phyloP scores from a whole-genome alignment of 495 filamentous ascomycete genomes.

The Sordaria brevicollis region DNA sequence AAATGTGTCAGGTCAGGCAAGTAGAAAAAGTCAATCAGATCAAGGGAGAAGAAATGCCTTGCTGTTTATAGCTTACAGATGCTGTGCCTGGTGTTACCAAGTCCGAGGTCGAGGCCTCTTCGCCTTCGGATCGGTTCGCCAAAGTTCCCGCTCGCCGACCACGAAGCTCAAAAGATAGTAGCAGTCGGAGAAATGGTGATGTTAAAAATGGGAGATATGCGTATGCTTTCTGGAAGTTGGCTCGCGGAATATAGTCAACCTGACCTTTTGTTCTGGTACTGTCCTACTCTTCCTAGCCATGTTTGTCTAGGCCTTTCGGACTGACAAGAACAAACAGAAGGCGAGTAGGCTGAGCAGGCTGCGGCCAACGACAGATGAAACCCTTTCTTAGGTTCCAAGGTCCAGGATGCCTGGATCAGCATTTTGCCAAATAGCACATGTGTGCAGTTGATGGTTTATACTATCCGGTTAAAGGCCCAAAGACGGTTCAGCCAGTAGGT shows the following conservation, averaged over 20 bases:
- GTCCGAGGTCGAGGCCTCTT: neutral
- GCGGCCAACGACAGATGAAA: neutral
- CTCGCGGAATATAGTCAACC: neutral
- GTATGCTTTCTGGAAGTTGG: neutral
- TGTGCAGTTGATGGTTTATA: conserved; percentile 13
- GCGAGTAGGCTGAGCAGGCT: neutral
- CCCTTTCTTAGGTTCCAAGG: conserved; percentile 4
- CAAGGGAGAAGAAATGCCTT: neutral
- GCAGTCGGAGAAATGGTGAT: neutral
- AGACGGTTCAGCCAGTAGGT: conserved; percentile 1
- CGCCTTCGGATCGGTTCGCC: neutral
- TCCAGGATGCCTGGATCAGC: conserved; percentile 8
- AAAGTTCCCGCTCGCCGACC: neutral
- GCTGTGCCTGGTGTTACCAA: neutral
- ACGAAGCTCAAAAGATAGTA: neutral
- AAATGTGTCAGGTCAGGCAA: neutral
- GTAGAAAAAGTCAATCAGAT: neutral
- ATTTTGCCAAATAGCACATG: conserved; percentile 18
- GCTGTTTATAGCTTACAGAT: neutral
- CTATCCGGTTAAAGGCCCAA: conserved; percentile 16
- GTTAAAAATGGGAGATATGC: neutral
- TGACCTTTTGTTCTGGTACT: neutral
- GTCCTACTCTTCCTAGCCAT: neutral
- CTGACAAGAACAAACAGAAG: neutral
- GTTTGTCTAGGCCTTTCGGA: neutral